phyloP scores from a whole-genome alignment of 176 grass and related monocot genomes.

The Eragrostis curvula region DNA sequence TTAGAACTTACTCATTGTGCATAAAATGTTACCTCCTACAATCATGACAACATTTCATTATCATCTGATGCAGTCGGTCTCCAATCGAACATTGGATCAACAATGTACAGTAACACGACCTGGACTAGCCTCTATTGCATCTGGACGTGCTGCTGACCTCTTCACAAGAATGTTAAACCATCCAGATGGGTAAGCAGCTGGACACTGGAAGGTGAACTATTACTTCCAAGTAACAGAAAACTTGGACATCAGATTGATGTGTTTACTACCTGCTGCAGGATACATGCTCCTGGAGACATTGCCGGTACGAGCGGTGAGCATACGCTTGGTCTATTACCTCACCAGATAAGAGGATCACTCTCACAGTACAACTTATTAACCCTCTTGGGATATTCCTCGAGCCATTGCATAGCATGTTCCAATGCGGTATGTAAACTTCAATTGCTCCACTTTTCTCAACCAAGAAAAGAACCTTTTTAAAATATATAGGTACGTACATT shows the following conservation, averaged over 20 bases:
- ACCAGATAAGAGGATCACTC: conserved; percentile 90
- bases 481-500: background rate
- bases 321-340: conserved; percentile 68
- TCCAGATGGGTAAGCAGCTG: conserved; percentile 71
- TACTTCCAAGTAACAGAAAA: background rate
- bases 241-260: background rate
- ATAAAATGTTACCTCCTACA: conserved; percentile 11
- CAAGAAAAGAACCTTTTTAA: background rate
- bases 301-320: conserved; percentile 51
- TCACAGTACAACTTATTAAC: conserved; percentile 76
- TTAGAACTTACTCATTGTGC: conserved; percentile 6
- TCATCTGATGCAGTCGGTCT: conserved; percentile 66
- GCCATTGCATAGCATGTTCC: conserved; percentile 88
- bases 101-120: conserved; percentile 98
- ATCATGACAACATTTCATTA: conserved; percentile 1
- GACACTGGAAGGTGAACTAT: conserved; percentile 11
- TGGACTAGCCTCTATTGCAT: conserved; percentile 87
- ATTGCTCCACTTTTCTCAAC: background rate
- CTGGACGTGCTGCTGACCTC: conserved; percentile 76
- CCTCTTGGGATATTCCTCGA: conserved; percentile 82
- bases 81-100: conserved; percentile 92
- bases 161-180: conserved; percentile 84
- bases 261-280: conserved; percentile 56
- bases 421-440: conserved; percentile 61
- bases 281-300: conserved; percentile 85